Evolutionary conservation across 192 early-diverging fungal species (phyloP).

Genomic region (Phycomyces blakesleeanus): DNA sequence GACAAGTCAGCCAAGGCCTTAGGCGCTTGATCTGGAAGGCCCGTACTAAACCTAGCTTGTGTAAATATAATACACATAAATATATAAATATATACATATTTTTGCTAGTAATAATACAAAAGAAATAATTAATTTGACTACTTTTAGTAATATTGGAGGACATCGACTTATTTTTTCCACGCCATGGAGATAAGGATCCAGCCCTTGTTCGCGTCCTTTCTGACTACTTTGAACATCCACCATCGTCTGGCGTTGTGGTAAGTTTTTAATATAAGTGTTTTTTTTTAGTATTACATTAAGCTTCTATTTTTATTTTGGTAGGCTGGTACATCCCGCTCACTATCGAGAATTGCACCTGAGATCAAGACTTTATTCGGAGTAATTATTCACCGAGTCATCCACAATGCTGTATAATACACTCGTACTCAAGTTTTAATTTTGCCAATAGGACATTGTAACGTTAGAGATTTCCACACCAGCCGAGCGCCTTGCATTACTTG

Average conservation of each 20-base stretch:
- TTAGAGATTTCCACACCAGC: constrained; percentile 50
- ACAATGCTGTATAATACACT: too few species aligned
- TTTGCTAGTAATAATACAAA: too few species aligned
- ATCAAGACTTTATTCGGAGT: constrained; percentile 1
- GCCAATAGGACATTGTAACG: constrained; percentile 38
- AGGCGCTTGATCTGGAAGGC: constrained; percentile 11
- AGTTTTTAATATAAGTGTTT: neutral
- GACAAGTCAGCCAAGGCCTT: constrained; percentile 14
- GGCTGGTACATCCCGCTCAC: too few species aligned
- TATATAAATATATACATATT: too few species aligned
- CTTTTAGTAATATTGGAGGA: constrained; percentile 51
- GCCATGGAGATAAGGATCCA: constrained; percentile 8
- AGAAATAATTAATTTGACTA: too few species aligned
- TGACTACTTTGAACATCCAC: constrained; percentile 3
- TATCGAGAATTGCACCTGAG: too few species aligned
- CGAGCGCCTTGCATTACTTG: constrained; percentile 44
- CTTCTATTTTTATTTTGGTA: neutral
- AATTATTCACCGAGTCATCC: neutral
- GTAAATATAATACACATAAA: too few species aligned
- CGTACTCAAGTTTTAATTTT: neutral
- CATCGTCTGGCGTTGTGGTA: neutral
- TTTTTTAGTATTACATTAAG: constrained; percentile 3
- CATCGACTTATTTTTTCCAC: constrained; percentile 51
- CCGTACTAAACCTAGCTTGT: neutral
- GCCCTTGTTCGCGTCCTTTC: constrained; percentile 15